Evolutionary conservation across 2,329 filamentous ascomycete genomes (phyloP).

Genomic region (Oidium heveae): DNA sequence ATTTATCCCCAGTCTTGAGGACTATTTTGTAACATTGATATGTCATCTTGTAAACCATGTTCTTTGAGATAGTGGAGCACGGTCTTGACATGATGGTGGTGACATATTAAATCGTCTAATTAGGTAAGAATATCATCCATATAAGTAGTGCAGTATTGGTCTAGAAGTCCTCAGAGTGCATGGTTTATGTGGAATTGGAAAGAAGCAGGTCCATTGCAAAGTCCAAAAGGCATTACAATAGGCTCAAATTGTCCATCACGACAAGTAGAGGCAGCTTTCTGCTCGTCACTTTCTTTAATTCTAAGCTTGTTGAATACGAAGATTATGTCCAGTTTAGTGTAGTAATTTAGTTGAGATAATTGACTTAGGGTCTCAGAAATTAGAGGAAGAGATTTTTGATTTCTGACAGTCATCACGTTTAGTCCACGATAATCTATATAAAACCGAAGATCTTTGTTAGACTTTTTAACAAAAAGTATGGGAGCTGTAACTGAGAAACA

Average conservation of each 20-base stretch:
- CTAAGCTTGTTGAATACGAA: background rate
- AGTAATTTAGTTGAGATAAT: background rate
- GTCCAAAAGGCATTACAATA: background rate
- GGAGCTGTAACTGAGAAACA: background rate
- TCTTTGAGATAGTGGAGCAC: background rate
- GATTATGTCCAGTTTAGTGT: background rate
- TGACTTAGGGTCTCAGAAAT: background rate
- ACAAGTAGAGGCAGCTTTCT: background rate
- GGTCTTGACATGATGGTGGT: background rate
- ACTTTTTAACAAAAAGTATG: background rate
- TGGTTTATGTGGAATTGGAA: background rate
- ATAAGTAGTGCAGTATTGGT: background rate
- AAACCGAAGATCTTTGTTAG: background rate
- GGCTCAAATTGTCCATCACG: background rate
- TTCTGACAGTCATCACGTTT: background rate
- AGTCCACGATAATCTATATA: background rate
- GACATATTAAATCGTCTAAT: background rate
- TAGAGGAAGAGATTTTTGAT: background rate
- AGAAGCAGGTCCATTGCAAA: background rate
- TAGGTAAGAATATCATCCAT: background rate
- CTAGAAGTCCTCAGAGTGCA: background rate
- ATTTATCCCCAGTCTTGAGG: too few relatives aligned
- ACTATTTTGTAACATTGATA: too few relatives aligned
- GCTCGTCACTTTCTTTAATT: background rate
- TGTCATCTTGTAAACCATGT: background rate